phyloP scores from a whole-genome alignment of 495 filamentous ascomycete genomes.

The Xylaria sp. region DNA sequence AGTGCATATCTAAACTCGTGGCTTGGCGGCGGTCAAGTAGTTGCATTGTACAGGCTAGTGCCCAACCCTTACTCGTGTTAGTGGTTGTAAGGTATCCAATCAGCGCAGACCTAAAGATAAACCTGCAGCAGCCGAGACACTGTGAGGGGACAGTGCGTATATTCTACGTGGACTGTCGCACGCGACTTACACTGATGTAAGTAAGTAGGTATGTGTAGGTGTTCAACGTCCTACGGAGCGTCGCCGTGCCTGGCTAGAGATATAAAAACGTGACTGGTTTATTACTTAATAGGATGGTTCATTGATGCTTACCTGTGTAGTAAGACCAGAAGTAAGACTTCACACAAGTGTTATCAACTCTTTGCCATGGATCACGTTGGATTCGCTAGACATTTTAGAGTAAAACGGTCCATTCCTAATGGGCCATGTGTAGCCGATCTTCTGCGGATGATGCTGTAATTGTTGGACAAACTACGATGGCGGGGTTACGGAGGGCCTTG shows the following conservation, averaged over 20 bases:
- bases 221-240: not conserved
- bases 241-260: not conserved
- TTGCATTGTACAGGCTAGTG: not conserved
- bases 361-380: not conserved
- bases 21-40: conserved; percentile 7
- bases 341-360: not conserved
- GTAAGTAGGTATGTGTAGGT: too few species aligned
- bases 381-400: not conserved
- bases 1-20: not conserved
- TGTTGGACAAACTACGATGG: not conserved
- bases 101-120: conserved; percentile 40
- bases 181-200: conserved; percentile 16
- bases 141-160: conserved; percentile 38
- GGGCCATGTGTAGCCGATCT: not conserved
- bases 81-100: conserved; percentile 31
- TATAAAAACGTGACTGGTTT: not conserved
- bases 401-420: not conserved
- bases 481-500: not conserved
- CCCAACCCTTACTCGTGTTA: conserved; percentile 10
- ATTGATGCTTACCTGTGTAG: not conserved
- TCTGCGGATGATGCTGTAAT: not conserved
- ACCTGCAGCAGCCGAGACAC: conserved; percentile 41
- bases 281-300: not conserved
- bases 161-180: conserved; percentile 8
- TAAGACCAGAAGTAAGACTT: not conserved